Conservation (phyloP, 495 filamentous ascomycete species). For the Penicillium flavigenum region DNA sequence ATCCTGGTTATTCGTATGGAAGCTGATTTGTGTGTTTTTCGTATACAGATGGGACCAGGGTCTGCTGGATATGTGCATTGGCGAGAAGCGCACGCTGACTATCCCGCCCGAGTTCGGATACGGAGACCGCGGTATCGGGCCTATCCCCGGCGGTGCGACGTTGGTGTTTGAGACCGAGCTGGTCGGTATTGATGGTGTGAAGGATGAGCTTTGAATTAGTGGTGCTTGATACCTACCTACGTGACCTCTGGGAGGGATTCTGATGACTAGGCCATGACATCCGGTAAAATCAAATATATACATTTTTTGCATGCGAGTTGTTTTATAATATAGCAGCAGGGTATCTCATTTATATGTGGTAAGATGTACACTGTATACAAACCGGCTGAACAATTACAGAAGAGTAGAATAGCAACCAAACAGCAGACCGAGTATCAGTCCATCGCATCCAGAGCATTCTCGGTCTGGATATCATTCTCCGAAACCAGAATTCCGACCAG, state of each 20-base stretch:
- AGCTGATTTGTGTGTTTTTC: constrained; percentile 8
- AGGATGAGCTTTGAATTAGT: constrained; percentile 52
- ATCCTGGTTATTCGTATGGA: background rate
- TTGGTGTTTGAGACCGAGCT: constrained; percentile 93
- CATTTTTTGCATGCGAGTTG: background rate
- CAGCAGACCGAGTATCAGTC: constrained; percentile 49
- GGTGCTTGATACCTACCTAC: background rate
- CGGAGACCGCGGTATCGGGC: constrained; percentile 69
- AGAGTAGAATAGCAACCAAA: background rate
- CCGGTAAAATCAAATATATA: background rate
- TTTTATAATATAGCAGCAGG: constrained; percentile 4
- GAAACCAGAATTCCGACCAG: constrained; percentile 80
- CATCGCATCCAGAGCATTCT: constrained; percentile 65
- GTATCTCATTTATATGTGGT: constrained; percentile 23
- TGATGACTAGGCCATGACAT: background rate
- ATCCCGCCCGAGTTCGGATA: constrained; percentile 88
- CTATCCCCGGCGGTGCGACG: constrained; percentile 76
- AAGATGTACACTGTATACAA: constrained; percentile 14
- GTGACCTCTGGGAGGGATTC: background rate
- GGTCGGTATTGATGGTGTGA: constrained; percentile 81
- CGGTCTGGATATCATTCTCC: constrained; percentile 59
- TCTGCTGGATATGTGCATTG: constrained; percentile 92
- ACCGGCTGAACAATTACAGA: constrained; percentile 1
- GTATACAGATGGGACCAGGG: constrained; percentile 77
- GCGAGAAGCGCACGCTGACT: constrained; percentile 88